phyloP scores from a whole-genome alignment of 371 early-diverging fungal genomes.

The Syncephalis plumigaleata region DNA sequence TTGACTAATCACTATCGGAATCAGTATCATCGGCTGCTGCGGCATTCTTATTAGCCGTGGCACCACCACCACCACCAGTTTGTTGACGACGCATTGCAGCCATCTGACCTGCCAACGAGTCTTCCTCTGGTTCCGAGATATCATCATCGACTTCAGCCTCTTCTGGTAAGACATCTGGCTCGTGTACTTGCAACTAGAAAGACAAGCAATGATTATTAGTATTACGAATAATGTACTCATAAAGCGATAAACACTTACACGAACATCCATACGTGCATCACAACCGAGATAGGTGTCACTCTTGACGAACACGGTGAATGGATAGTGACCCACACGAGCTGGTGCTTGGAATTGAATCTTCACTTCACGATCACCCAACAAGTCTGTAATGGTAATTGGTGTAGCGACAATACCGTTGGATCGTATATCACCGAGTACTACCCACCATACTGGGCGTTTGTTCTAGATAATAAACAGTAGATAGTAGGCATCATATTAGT shows the following conservation, averaged over 20 bases:
- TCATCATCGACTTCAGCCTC: slow-evolving; percentile 71
- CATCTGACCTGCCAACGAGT: slow-evolving; percentile 88
- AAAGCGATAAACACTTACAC: slow-evolving; percentile 27
- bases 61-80: slow-evolving; percentile 39
- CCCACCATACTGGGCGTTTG: slow-evolving; percentile 86
- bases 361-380: slow-evolving; percentile 41
- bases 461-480: slow-evolving; percentile 9
- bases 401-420: slow-evolving; percentile 64
- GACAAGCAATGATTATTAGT: background rate
- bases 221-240: background rate
- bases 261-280: slow-evolving; percentile 56
- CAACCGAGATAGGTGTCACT: slow-evolving; percentile 76
- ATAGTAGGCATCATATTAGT: too few relatives aligned
- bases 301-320: slow-evolving; percentile 68
- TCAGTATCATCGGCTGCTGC: slow-evolving; percentile 3
- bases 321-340: slow-evolving; percentile 63
- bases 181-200: slow-evolving; percentile 29
- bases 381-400: slow-evolving; percentile 61
- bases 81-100: slow-evolving; percentile 60
- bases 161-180: slow-evolving; percentile 45
- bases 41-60: too few relatives aligned
- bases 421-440: slow-evolving; percentile 70
- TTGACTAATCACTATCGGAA: too few relatives aligned
- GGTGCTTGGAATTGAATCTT: slow-evolving; percentile 90
- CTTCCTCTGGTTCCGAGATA: slow-evolving; percentile 92